Base-by-base conservation (phyloP, 208 protist genomes). In the Leishmania gerbilli region DNA sequence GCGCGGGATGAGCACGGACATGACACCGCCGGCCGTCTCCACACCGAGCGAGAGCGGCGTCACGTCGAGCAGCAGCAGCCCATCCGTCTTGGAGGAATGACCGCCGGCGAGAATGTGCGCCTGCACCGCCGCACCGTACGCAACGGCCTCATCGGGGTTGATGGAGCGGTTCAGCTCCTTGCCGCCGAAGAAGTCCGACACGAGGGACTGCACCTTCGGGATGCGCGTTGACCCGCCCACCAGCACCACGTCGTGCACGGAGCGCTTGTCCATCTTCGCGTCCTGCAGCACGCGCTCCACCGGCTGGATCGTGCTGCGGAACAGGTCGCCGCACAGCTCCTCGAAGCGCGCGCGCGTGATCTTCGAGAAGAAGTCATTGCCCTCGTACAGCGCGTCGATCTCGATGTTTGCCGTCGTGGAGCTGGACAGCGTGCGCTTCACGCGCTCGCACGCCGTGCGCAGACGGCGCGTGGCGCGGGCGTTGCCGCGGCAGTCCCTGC, bases 311-410 rank as follows among this genome's bases (percentile, higher is more conserved):
- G n/a, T n/a, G n/a, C n/a, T n/a, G n/a, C n/a, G n/a, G n/a, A n/a
- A n/a, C n/a, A n/a, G n/a, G n/a, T n/a, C n/a, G n/a, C n/a, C n/a
- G 89, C 92, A 97, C 91, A 99, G 88, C 84, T 99, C 98, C 90
- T 99, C 99, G 88, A 99, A 99, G 71, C 97, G 95, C 27, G 98
- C 98, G 71, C 99, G 96, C n/a, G 99, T 99, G 77, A 99, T 93
- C 68, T 93, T 97, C 13, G 94, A 98, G 89, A 95, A 97, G 87
- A 99, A 99, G 93, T 99, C 99, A 74, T 93, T 88, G 76, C 98
- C 99, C 47, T 99, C 98, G 84, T 94, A 99, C 13, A 99, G 90
- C 11, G 98, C 97, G 86, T 99, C 99, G 67, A 99, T 99, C 90
- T 99, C 98, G 83, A 99, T 98, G 80, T 86, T 95, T 11, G 99